A percentile compares a stretch with the other conserved stretches of the same genome.
phyloP scores from a whole-genome alignment of 148 eudicot species.

The Euryodendron excelsum region DNA sequence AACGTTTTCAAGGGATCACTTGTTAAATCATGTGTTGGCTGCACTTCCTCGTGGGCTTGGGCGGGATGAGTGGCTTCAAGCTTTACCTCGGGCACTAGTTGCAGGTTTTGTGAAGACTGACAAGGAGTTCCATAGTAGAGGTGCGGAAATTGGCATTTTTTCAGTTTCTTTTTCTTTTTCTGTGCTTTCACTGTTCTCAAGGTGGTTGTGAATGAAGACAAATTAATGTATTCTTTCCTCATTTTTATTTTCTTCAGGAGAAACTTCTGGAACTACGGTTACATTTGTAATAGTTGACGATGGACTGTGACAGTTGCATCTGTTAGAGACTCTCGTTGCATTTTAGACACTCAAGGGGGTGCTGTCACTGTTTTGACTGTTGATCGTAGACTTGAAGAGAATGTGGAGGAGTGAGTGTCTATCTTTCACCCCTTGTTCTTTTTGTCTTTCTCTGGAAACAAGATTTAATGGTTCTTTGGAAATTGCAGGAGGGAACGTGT shows the following conservation, averaged over 20 bases:
- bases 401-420: constrained; percentile 64
- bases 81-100: constrained; percentile 78
- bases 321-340: constrained; percentile 90
- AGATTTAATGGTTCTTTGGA: neutral
- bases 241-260: constrained; percentile 39
- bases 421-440: neutral
- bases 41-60: constrained; percentile 77
- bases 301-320: constrained; percentile 93
- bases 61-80: constrained; percentile 85
- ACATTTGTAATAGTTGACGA: constrained; percentile 80
- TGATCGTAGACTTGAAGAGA: constrained; percentile 90
- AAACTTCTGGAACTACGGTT: constrained; percentile 89
- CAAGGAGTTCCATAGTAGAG: constrained; percentile 72
- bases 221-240: neutral
- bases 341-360: constrained; percentile 75
- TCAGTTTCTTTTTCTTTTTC: neutral
- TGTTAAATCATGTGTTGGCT: constrained; percentile 58
- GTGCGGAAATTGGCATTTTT: constrained; percentile 24
- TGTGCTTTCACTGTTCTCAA: neutral
- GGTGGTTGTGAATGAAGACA: neutral
- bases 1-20: constrained; percentile 62
- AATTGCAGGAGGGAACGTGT: constrained; percentile 74
- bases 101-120: constrained; percentile 90
- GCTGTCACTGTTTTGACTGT: constrained; percentile 66
- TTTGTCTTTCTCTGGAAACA: neutral